phyloP scores from a whole-genome alignment of 805 yeast species.

The Suhomyces emberorum region DNA sequence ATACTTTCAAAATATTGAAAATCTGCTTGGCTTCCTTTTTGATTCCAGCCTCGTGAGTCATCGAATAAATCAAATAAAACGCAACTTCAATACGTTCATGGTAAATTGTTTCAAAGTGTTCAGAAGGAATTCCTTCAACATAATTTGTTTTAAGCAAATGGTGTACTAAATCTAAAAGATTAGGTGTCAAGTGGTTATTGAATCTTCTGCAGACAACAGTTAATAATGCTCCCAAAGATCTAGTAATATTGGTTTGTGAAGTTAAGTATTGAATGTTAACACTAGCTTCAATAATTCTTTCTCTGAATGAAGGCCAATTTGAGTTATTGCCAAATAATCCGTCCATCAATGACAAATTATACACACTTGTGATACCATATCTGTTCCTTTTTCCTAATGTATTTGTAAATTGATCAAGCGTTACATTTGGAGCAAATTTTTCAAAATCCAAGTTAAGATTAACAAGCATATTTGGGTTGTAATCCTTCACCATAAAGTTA shows the following conservation, averaged over 20 bases:
- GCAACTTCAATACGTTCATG: constrained; percentile 66
- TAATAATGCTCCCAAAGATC: constrained; percentile 74
- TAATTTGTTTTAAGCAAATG: constrained; percentile 50
- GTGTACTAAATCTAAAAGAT: constrained; percentile 34
- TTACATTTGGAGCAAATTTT: constrained; percentile 43
- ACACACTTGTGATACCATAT: constrained; percentile 53
- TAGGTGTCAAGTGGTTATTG: constrained; percentile 26
- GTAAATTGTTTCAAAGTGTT: constrained; percentile 48
- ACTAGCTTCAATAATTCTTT: constrained; percentile 55
- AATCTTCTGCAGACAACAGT: constrained; percentile 58
- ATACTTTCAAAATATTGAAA: constrained; percentile 40
- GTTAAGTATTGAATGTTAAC: constrained; percentile 59
- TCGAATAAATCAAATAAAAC: constrained; percentile 47
- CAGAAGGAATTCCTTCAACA: constrained; percentile 49
- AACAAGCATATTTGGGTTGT: constrained; percentile 45
- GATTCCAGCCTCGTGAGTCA: constrained; percentile 27
- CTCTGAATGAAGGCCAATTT: constrained; percentile 40
- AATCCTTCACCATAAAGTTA: constrained; percentile 44
- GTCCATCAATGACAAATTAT: constrained; percentile 63
- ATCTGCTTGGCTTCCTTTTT: constrained; percentile 25
- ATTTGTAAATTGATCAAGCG: constrained; percentile 50
- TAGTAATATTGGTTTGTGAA: constrained; percentile 66
- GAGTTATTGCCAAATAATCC: constrained; percentile 45
- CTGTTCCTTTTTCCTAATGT: constrained; percentile 43
- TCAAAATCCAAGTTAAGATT: constrained; percentile 46